Evolutionary conservation across 345 rosid species (phyloP).

Genomic region (Eucalyptus curtisii): DNA sequence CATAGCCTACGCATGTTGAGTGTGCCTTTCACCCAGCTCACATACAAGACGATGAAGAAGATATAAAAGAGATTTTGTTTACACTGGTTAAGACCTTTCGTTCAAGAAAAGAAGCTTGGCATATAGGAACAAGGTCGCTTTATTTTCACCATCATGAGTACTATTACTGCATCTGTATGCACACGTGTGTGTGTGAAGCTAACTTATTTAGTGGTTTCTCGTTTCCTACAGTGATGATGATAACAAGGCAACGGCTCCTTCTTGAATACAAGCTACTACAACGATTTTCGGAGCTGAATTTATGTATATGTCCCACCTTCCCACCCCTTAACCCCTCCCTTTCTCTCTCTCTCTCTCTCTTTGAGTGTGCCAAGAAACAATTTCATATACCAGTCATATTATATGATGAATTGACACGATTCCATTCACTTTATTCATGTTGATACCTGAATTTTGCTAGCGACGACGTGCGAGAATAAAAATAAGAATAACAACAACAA

Average conservation of each 20-base stretch:
- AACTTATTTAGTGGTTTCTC: not conserved
- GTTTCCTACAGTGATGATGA: not conserved
- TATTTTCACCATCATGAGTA: no score
- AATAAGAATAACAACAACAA: no score
- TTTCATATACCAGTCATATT: not conserved
- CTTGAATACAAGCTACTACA: not conserved
- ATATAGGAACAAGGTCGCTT: not conserved
- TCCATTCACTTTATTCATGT: not conserved
- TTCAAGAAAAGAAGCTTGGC: no score
- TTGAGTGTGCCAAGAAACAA: not conserved
- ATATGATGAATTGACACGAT: not conserved
- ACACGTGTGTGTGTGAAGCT: not conserved
- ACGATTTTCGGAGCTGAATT: not conserved
- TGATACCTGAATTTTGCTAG: no score
- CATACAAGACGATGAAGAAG: not conserved
- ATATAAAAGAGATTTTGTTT: no score
- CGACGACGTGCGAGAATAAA: accelerated
- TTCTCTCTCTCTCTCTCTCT: no score
- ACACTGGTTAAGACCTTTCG: not conserved
- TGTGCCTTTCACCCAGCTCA: not conserved
- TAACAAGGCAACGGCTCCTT: not conserved
- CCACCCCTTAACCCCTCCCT: not conserved
- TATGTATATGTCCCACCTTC: not conserved
- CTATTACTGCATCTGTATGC: not conserved
- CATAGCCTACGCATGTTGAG: not conserved